Base-by-base conservation (phyloP, 768 basidiomycete genomes). In the Naganishia kalamii region DNA sequence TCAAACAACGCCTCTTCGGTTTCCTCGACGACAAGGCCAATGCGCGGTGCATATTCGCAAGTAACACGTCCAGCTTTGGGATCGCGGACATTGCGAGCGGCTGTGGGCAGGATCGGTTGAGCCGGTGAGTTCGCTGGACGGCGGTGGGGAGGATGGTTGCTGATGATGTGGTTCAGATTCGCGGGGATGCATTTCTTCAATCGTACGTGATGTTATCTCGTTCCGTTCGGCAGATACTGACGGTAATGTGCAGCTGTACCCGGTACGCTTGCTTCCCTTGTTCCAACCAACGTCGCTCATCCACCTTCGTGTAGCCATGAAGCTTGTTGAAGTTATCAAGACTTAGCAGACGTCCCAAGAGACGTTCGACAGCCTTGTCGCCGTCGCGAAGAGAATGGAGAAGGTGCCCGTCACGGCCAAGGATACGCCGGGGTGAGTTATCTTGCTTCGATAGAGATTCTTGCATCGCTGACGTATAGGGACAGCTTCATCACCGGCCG, bases 171-270 rank as follows among this genome's bases (percentile, higher is more conserved):
- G n/a, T n/a, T n/a, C 43, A 78, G 78, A 50, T 81, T 81, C 33
- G 80, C 77, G 11, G 79, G 79, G 21, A 68, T 81, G 10, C 81
- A 81, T 65, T 80, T 80, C 66, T 81, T 81, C 74, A 80, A 80
- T 61, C 80, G 79, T 72, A 69, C 63, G 69, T 70, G 25, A 6
- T 29, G 11, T 23, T 41, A 46, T 13, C 17, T 19, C 27, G 12
- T 29, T 51, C 5, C n/a, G 17, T 7, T 8, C 11, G 17, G 6
- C 50, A 51, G 32, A n/a, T n/a, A n/a, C 32, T 51, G 25, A 33
- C 27, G 7, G 6, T 15, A 51, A 21, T 29, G 41, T 12, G 8
- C 51, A 62, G 62, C 70, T 30, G 71, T 71, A n/a, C 69, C 70
- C 49, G 65, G 67, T 71, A 40, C 29, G 70, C 25, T 40, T 4